Base-by-base conservation (phyloP, 2,329 filamentous ascomycete genomes). In the Cytospora chrysosperma region DNA sequence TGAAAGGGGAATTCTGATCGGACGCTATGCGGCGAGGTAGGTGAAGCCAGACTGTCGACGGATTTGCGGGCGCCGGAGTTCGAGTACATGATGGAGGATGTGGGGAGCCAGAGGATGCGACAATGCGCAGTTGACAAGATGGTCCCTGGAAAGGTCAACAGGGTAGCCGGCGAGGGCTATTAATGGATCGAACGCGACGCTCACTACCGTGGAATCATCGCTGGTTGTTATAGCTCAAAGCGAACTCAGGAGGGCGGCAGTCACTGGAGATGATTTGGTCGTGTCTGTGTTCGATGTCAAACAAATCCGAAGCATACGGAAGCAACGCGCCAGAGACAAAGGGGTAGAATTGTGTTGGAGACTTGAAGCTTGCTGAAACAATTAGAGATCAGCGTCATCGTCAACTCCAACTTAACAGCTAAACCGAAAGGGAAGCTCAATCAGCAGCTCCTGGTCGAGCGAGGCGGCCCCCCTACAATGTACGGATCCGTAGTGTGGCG, bases 41-140 rank as follows among this genome's bases (percentile, higher is more conserved):
- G 57, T 30, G 85, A 81, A 17, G 84, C 80, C 69, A 89, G 75
- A 72, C 85, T 88, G 75, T 90, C 87, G 71, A 86, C 81, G 68
- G 87, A 89, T 77, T 86, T 88, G 71, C 85, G 84, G 69, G 84
- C 84, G 68, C 77, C 82, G 59, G 79, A 73, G 67, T 82, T 83
- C 68, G 84, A 81, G 73, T 82, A 85, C 87, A 89, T 90, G 76
- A 74, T 80, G 71, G 21, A 26, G 71, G 21, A 26, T 21, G 47
- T 24, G n/a, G 19, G 30, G n/a, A 50, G 56, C 30, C n/a, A 47
- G 26, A 47, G 58, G 50, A 49, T 47, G 64, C 58, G 50, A 58
- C 34, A 47, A 30, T 32, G 47, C 27, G 47, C 54, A 26, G 30
- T 50, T 43, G 57, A 55, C 61, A 57, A 58, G 56, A 37, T 40